phyloP scores from a whole-genome alignment of 768 basidiomycete species.

The Zangia roseola region DNA sequence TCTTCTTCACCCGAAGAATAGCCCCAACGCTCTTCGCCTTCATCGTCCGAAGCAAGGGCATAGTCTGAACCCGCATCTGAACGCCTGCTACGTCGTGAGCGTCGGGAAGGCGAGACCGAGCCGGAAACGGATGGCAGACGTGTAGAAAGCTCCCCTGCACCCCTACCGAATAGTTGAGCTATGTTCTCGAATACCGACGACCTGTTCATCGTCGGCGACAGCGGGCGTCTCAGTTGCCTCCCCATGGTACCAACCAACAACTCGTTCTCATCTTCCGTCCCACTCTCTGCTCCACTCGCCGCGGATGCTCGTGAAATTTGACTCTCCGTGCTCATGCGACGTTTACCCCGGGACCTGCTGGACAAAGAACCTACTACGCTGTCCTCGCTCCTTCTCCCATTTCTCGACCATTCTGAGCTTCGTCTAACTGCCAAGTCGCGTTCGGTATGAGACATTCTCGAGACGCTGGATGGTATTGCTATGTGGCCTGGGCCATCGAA shows the following conservation, averaged over 20 bases:
- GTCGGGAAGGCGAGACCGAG: slow-evolving; percentile 47
- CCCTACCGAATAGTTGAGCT: slow-evolving; percentile 63
- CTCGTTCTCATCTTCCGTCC: slow-evolving; percentile 38
- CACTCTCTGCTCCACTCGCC: slow-evolving; percentile 37
- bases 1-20: slow-evolving; percentile 86
- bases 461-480: slow-evolving; percentile 75
- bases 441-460: slow-evolving; percentile 71
- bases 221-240: slow-evolving; percentile 31
- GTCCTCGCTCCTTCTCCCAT: slow-evolving; percentile 52
- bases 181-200: slow-evolving; percentile 60
- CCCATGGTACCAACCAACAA: slow-evolving; percentile 27
- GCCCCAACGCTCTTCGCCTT: slow-evolving; percentile 81
- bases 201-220: slow-evolving; percentile 39
- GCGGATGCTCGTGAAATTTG: slow-evolving; percentile 38
- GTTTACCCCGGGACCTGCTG: slow-evolving; percentile 30
- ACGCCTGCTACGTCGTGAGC: slow-evolving; percentile 48
- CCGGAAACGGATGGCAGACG: slow-evolving; percentile 58
- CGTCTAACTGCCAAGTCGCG: slow-evolving; percentile 41
- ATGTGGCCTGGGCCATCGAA: slow-evolving; percentile 70
- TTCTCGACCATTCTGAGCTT: slow-evolving; percentile 52
- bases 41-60: slow-evolving; percentile 52
- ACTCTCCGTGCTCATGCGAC: slow-evolving; percentile 47
- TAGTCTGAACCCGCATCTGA: slow-evolving; percentile 62
- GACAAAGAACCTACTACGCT: slow-evolving; percentile 27
- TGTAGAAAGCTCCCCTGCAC: slow-evolving; percentile 39